Evolutionary conservation across 2,329 filamentous ascomycete genomes (phyloP).

Genomic region (Fusarium sororula): DNA sequence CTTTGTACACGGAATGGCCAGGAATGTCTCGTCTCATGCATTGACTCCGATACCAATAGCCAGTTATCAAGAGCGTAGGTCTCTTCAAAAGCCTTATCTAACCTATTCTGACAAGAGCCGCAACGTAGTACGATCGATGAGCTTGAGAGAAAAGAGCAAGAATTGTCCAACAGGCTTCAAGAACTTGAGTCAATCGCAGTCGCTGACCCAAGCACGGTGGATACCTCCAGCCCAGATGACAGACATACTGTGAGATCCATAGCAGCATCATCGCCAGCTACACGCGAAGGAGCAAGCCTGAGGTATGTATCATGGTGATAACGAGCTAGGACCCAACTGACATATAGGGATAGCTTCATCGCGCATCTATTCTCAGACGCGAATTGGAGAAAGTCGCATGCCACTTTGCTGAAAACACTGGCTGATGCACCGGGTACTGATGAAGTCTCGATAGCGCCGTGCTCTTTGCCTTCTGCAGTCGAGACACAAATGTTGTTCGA

Average conservation of each 20-base stretch:
- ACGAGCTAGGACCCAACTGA: too few relatives aligned
- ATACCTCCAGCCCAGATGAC: conserved; percentile 14
- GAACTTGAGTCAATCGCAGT: neutral
- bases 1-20: neutral
- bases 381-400: conserved; percentile 16
- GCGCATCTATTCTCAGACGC: conserved; percentile 6
- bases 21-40: neutral
- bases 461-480: neutral
- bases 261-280: conserved; percentile 9
- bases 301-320: neutral
- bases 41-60: neutral
- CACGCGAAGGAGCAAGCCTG: conserved; percentile 11
- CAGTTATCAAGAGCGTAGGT: conserved; percentile 8
- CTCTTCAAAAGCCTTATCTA: fast-evolving
- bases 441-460: conserved; percentile 1
- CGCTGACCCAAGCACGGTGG: neutral
- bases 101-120: fast-evolving
- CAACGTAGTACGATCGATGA: neutral
- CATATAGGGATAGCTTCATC: conserved; percentile 1
- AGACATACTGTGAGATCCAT: conserved; percentile 7
- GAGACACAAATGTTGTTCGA: conserved; percentile 8
- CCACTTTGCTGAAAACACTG: neutral
- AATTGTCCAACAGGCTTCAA: neutral
- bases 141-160: conserved; percentile 10
- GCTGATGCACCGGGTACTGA: neutral